These are phyloP conservation scores for Phialocephala sp. DNA, from an alignment of 2,329 filamentous ascomycete genomes.

Conservation along the genomic window DNA sequence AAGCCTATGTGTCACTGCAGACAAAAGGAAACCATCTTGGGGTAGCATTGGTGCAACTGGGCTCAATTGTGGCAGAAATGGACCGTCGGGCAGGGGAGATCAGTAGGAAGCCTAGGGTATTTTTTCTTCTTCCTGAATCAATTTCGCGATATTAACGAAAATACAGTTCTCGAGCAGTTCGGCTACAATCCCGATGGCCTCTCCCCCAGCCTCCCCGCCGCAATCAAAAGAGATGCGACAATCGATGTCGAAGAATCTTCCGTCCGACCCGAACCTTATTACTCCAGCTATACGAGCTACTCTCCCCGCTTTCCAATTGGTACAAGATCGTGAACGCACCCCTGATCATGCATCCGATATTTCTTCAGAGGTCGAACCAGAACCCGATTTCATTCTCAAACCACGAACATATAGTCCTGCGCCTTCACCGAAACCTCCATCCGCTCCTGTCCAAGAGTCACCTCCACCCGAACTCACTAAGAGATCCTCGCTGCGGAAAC, in stretches of 20 bases:
- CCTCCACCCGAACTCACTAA: conserved; percentile 32
- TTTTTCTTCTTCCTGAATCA: neutral
- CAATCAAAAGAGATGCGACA: conserved; percentile 34
- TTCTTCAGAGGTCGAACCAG: conserved; percentile 24
- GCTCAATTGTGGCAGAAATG: conserved; percentile 82
- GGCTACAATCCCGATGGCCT: conserved; percentile 17
- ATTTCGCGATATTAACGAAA: conserved; percentile 25
- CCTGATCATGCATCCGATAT: conserved; percentile 27
- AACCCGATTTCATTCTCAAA: conserved; percentile 41
- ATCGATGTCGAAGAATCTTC: conserved; percentile 40
- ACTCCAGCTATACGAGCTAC: conserved; percentile 40
- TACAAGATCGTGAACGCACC: conserved; percentile 38
- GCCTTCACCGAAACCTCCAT: conserved; percentile 27
- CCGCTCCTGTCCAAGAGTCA: conserved; percentile 18
- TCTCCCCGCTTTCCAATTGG: conserved; percentile 39
- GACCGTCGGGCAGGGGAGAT: conserved; percentile 83
- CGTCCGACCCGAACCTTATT: conserved; percentile 38
- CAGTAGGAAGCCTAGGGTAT: conserved; percentile 77
- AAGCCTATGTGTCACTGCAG: conserved; percentile 78
- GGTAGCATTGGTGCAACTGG: conserved; percentile 72
- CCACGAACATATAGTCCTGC: conserved; percentile 38
- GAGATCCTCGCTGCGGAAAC: conserved; percentile 38
- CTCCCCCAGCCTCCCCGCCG: conserved; percentile 28
- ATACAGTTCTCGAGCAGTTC: conserved; percentile 30
- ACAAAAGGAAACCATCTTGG: conserved; percentile 74